Evolutionary conservation across 2,329 filamentous ascomycete species (phyloP).

Genomic region (Colletotrichum sp.): DNA sequence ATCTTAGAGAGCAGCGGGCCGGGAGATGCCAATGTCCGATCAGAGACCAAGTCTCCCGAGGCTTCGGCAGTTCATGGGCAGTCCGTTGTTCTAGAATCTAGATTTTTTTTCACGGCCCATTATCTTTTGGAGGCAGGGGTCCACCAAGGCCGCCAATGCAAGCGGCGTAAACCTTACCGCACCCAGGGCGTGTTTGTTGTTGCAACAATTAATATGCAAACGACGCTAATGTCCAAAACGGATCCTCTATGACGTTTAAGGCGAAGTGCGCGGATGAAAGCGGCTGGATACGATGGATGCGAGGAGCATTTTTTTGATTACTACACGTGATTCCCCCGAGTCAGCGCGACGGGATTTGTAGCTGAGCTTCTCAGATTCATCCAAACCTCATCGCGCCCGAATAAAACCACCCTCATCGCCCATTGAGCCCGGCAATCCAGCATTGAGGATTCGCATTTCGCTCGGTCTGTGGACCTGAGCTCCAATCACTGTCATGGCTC

Average conservation of each 20-base stretch:
- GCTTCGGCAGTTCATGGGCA: background rate
- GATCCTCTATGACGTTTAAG: slow-evolving; percentile 3
- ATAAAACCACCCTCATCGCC: background rate
- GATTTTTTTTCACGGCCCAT: background rate
- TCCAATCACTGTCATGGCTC: slow-evolving; percentile 24
- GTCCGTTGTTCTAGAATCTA: background rate
- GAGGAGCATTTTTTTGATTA: background rate
- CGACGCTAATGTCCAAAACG: background rate
- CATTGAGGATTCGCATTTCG: background rate
- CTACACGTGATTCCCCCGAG: slow-evolving; percentile 9
- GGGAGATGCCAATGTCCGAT: background rate
- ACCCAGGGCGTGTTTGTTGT: background rate
- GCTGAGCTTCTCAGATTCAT: background rate
- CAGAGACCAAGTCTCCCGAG: background rate
- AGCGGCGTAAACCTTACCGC: background rate
- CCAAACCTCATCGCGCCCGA: background rate
- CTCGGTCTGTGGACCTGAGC: background rate
- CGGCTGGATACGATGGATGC: background rate
- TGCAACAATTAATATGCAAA: background rate
- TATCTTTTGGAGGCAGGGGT: background rate
- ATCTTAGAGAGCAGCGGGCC: background rate
- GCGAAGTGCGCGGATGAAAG: background rate
- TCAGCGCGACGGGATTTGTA: background rate
- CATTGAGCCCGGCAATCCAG: background rate
- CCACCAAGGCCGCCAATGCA: background rate